Base-by-base conservation (phyloP, 1,139 yeast genomes). In the Geotrichum candidum region DNA sequence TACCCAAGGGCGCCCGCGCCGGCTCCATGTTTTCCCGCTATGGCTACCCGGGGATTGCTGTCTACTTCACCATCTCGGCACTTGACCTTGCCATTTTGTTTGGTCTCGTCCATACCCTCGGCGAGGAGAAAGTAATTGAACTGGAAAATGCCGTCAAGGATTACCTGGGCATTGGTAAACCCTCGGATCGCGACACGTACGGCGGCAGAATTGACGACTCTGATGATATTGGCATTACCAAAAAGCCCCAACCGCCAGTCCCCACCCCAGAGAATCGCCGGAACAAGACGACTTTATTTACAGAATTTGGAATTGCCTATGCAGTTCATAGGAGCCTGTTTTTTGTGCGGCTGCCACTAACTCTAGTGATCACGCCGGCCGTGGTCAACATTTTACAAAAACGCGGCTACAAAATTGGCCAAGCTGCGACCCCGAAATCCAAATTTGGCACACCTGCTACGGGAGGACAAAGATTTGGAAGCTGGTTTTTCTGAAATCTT, bases 401-500 rank as follows among this genome's bases (percentile, higher is more conserved):
- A 11, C 25, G 27, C 4, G 57, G 57, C n/a, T 38, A 23, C 46
- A 23, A 38, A 2, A 11, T 54, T 27, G 33, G 38, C 4, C 10
- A 25, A 15, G 22, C 57, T 41, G n/a, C 46, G 2, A 41, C 15
- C n/a, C 7, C 9, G 22, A 33, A 33, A 18, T 22, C 41, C 18
- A 33, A 27, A 25, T 15, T 61, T 48, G 63, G 63, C 15, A 55
- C 58, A 13, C 25, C 52, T 23, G 56, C 61, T 22, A 60, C 57
- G 7, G 22, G 53, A 3, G 48, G 51, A 15, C 64, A 62, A 33
- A 51, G 62, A 31, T 60, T 57, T 50, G 59, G 64, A 11, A 54
- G 63, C 29, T 60, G 62, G 63, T 62, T 62, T 38, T 60, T 62
- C 51, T 62, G 54, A 62, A 13, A 13, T 11, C 5, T 29, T 10